Conservation (phyloP, 306 rosid genomes). For the Dalbergia cultrata region DNA sequence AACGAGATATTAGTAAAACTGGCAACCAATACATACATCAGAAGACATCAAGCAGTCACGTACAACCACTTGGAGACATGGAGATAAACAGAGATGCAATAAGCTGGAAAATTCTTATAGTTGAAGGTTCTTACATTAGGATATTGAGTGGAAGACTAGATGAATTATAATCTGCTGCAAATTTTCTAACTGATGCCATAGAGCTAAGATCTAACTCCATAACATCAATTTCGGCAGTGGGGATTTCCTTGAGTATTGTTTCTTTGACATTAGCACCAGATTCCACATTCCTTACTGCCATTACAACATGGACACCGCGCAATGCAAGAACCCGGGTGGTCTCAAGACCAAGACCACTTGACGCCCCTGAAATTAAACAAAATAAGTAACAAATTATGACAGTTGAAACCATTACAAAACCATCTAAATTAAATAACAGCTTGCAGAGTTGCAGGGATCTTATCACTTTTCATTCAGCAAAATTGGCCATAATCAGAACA, state of each 20-base stretch:
- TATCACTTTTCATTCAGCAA: not conserved
- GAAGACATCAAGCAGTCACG: conserved; percentile 27
- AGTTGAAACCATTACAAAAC: not conserved
- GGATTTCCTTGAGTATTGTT: conserved; percentile 61
- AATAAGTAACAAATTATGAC: conserved; percentile 5
- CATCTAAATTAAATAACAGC: not conserved
- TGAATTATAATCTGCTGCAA: conserved; percentile 66
- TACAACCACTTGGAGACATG: conserved; percentile 25
- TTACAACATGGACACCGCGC: conserved; percentile 80
- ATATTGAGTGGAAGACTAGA: conserved; percentile 74
- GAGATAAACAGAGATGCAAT: not conserved
- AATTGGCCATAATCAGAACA: not conserved
- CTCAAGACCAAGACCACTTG: conserved; percentile 85
- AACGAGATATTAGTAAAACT: conserved; percentile 14
- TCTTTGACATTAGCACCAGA: conserved; percentile 60
- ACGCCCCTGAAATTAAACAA: conserved; percentile 68
- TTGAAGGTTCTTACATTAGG: conserved; percentile 63
- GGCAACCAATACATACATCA: not conserved
- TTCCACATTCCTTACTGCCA: conserved; percentile 83
- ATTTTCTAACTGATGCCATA: conserved; percentile 79
- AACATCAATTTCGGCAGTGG: conserved; percentile 67
- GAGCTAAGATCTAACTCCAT: conserved; percentile 82
- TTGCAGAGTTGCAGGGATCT: not conserved
- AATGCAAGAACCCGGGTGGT: conserved; percentile 76
- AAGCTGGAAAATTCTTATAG: conserved; percentile 1